Conservation (phyloP, 164 flowering plant species). For the Annona cherimola region DNA sequence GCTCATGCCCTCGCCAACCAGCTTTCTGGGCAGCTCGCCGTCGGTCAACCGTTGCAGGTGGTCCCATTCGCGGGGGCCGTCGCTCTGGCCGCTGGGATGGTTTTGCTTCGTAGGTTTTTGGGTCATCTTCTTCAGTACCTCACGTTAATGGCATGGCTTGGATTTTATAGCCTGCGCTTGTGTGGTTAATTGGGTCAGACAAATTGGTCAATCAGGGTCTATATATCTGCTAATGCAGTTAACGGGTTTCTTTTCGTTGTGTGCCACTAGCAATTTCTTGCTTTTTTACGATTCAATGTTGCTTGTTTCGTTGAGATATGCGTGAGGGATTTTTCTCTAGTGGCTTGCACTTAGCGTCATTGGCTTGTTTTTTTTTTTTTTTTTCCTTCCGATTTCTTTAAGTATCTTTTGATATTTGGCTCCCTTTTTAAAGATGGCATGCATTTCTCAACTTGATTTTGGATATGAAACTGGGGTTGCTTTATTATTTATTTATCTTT, state of each 20-base stretch:
- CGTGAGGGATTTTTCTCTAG: not conserved
- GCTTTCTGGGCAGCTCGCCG: not conserved
- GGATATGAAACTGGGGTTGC: not conserved
- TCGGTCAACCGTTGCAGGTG: not conserved
- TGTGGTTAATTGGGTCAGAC: not conserved
- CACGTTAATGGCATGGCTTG: not conserved
- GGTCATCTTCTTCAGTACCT: not conserved
- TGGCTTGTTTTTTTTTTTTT: not conserved
- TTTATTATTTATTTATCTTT: too few relatives aligned
- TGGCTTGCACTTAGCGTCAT: not conserved
- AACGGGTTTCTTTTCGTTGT: not conserved
- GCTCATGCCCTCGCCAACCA: not conserved
- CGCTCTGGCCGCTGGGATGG: not conserved
- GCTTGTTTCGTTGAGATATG: not conserved
- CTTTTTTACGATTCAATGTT: not conserved
- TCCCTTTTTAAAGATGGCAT: not conserved
- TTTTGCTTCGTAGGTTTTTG: not conserved
- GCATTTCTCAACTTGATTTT: not conserved
- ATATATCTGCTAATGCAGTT: not conserved
- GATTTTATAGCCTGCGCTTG: not conserved
- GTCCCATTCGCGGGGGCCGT: not conserved
- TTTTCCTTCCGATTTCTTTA: not conserved
- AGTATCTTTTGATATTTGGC: not conserved
- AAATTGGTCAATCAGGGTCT: not conserved
- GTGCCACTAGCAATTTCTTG: not conserved